phyloP scores from a whole-genome alignment of 306 rosid species.

The Cucurbita moschata region DNA sequence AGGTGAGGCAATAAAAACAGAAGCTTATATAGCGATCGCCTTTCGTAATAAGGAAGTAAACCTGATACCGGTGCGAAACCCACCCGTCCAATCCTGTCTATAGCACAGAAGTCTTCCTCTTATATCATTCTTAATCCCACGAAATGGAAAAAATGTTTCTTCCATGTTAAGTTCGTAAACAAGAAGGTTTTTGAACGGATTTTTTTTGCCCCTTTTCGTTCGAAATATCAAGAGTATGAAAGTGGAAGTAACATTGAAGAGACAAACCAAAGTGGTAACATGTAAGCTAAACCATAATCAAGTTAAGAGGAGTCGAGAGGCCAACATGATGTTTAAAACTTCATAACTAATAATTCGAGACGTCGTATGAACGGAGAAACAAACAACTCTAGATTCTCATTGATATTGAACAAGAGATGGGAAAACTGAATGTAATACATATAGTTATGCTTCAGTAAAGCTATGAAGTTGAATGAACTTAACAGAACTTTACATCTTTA shows the following conservation, averaged over 20 bases:
- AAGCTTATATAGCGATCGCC: not conserved
- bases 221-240: constrained; percentile 10
- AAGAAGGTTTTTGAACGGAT: constrained; percentile 8
- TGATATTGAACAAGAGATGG: constrained; percentile 15
- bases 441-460: constrained; percentile 19
- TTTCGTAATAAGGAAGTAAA: constrained; percentile 9
- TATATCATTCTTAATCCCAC: constrained; percentile 82
- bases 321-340: constrained; percentile 21
- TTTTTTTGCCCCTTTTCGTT: constrained; percentile 7
- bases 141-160: constrained; percentile 91
- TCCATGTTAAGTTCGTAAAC: constrained; percentile 42
- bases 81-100: constrained; percentile 88
- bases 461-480: constrained; percentile 24
- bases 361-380: constrained; percentile 32
- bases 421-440: constrained; percentile 20
- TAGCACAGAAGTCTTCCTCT: constrained; percentile 75
- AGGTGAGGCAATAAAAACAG: not conserved
- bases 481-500: constrained; percentile 45
- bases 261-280: constrained; percentile 6
- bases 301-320: constrained; percentile 38
- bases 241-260: constrained; percentile 16
- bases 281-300: constrained; percentile 13
- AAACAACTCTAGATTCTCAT: constrained; percentile 22
- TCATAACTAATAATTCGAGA: constrained; percentile 14
- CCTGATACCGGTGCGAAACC: constrained; percentile 66